These are phyloP conservation scores for Solanum arcanum DNA, from an alignment of 257 asterid genomes.

Conservation along the genomic window DNA sequence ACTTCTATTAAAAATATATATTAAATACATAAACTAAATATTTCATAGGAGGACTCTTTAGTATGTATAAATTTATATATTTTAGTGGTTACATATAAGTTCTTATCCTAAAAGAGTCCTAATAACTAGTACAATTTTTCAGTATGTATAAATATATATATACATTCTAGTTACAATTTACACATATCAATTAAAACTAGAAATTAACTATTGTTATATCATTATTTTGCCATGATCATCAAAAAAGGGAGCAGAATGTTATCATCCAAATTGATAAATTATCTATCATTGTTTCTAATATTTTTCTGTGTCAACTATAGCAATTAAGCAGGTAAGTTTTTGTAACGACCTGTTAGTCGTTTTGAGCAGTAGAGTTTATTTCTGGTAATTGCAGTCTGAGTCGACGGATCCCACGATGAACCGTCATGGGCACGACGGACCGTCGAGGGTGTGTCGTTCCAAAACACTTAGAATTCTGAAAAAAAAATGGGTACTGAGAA, in stretches of 20 bases:
- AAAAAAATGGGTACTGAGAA: too few relatives aligned
- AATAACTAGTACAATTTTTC: background rate
- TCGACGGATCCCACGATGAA: too few relatives aligned
- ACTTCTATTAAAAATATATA: background rate
- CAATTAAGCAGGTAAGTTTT: slow-evolving; percentile 37
- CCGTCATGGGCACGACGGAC: too few relatives aligned
- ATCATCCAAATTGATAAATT: slow-evolving; percentile 5
- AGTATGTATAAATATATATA: too few relatives aligned
- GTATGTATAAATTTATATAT: too few relatives aligned
- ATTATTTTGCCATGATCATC: background rate
- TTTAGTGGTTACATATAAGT: background rate
- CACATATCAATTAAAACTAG: background rate
- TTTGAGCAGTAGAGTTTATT: too few relatives aligned
- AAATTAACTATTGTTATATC: background rate
- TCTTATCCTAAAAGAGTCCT: background rate
- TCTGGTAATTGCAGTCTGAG: too few relatives aligned
- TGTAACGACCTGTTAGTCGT: too few relatives aligned
- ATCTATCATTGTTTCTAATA: slow-evolving; percentile 4
- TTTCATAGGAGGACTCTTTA: background rate
- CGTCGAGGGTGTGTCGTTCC: too few relatives aligned
- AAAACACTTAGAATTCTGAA: too few relatives aligned
- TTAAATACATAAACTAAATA: background rate
- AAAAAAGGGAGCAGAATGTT: slow-evolving; percentile 8
- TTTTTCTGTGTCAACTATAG: slow-evolving; percentile 19
- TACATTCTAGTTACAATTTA: background rate